Evolutionary conservation across 306 rosid genomes (phyloP), one percentile per base, ranked within the genome.

Genomic region (Urtica urens): DNA sequence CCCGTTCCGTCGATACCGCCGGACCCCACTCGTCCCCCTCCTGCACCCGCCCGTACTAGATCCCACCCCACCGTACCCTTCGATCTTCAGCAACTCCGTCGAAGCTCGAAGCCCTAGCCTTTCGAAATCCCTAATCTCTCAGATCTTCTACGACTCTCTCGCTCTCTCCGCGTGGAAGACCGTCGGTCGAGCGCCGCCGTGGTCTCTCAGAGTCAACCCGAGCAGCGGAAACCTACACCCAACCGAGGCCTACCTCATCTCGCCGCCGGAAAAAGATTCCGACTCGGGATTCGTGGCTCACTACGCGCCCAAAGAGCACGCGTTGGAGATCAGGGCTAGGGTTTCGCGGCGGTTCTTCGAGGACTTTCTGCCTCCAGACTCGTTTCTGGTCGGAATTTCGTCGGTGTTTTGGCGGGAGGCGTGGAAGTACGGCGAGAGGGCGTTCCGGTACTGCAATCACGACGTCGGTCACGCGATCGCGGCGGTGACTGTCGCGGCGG

Each of bases 401-500:
- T 84, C 97, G 1, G 59, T 84, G 70, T 88, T 88, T 63, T 88
- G 97, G 97, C 93, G 97, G 3, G 95, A 88, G 66, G 86, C 90
- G 1, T 88, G 97, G 97, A 88, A 88, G 39, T 88, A 88, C 14
- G 97, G 95, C 2, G 97, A 88, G 62, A 79, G 97, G 1, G 95
- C 90, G 3, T 81, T 81, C 49, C 79, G 97, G 72, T 90, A 90
- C 23, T 84, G 95, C 42, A 81, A 84, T 52, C 97, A 90, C 53
- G 97, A 90, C 23, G 77, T 90, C 3, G 97, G 97, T 1, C 97
- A 84, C 6, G 95, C 95, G 20, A 70, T 84, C 57, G 97, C 71
- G 18, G 90, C 97, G n/a, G 92, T 90, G 49, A 18, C 87, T 15
- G 60, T 81, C 68, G 90, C 95, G 2, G 95, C 95, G 2, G 97